These are phyloP conservation scores for Acmispon strigosus DNA, from an alignment of 306 rosid genomes.

Conservation along the genomic window DNA sequence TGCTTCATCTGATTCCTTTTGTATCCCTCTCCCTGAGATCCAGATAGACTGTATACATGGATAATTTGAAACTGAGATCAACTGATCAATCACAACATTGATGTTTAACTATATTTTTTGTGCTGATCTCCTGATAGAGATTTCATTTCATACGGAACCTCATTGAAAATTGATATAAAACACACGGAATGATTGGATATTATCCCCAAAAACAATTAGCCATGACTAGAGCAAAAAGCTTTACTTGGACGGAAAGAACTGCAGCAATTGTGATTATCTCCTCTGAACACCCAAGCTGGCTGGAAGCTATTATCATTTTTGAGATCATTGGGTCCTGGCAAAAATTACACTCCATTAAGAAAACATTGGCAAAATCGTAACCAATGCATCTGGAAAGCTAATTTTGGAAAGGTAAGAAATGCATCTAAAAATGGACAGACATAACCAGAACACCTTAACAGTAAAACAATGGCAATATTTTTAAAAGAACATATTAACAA, in stretches of 20 bases:
- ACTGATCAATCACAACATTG: not conserved
- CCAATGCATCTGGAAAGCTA: conserved; percentile 4
- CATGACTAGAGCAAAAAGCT: conserved; percentile 11
- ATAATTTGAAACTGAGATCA: conserved; percentile 27
- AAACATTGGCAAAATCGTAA: not conserved
- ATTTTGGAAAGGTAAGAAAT: not conserved
- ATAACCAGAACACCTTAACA: not conserved
- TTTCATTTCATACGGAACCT: not conserved
- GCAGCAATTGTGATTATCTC: conserved; percentile 90
- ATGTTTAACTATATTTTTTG: not conserved
- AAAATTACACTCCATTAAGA: not conserved
- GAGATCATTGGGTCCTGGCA: conserved; percentile 93
- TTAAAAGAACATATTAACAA: no score
- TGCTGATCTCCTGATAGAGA: not conserved
- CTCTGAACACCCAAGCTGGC: conserved; percentile 80
- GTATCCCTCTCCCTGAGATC: conserved; percentile 78
- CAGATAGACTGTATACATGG: conserved; percentile 70
- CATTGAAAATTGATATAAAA: conserved; percentile 1
- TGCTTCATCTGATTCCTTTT: conserved; percentile 87
- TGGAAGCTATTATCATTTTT: conserved; percentile 84
- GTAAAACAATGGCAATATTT: not conserved
- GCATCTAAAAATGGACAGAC: not conserved
- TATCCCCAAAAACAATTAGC: not conserved
- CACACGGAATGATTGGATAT: not conserved
- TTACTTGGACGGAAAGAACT: conserved; percentile 83